These are phyloP conservation scores for Globomyces pollinis-pini DNA, from an alignment of 192 early-diverging fungal species.

Conservation along the genomic window DNA sequence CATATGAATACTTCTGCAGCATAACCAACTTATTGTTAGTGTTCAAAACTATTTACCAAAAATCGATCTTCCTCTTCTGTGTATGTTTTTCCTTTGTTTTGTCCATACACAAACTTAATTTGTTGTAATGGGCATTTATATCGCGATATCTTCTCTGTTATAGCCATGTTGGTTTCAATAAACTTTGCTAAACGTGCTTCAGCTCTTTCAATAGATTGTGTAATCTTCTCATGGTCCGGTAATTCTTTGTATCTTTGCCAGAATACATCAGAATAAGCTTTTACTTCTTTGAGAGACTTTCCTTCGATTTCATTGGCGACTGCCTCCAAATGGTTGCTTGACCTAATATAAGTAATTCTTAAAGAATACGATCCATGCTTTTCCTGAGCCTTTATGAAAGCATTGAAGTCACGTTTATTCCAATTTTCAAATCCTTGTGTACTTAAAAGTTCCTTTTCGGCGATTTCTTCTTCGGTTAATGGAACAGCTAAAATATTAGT, in stretches of 20 bases:
- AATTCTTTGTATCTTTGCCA: slow-evolving; percentile 86
- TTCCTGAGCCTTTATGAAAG: slow-evolving; percentile 79
- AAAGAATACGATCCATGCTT: slow-evolving; percentile 69
- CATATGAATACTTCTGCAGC: slow-evolving; percentile 82
- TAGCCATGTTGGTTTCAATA: slow-evolving; percentile 73
- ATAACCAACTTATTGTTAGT: slow-evolving; percentile 71
- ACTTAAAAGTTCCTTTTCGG: slow-evolving; percentile 54
- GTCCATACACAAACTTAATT: slow-evolving; percentile 79
- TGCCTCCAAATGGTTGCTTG: slow-evolving; percentile 56
- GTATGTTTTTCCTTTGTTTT: slow-evolving; percentile 81
- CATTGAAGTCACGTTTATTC: slow-evolving; percentile 82
- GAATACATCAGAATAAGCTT: slow-evolving; percentile 77
- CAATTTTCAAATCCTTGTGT: slow-evolving; percentile 80
- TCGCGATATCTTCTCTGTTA: slow-evolving; percentile 67
- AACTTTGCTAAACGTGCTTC: slow-evolving; percentile 72
- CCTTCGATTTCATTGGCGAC: slow-evolving; percentile 88
- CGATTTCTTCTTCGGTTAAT: slow-evolving; percentile 79
- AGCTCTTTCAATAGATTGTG: slow-evolving; percentile 81
- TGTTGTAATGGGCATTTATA: slow-evolving; percentile 80
- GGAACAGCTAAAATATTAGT: slow-evolving; percentile 57
- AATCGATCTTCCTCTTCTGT: slow-evolving; percentile 98
- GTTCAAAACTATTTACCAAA: slow-evolving; percentile 36
- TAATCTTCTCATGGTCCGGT: slow-evolving; percentile 76
- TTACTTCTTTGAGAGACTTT: slow-evolving; percentile 81
- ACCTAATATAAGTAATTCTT: no score